These are phyloP conservation scores for Xylariales sp. DNA, from an alignment of 2,329 filamentous ascomycete species.

Conservation along the genomic window DNA sequence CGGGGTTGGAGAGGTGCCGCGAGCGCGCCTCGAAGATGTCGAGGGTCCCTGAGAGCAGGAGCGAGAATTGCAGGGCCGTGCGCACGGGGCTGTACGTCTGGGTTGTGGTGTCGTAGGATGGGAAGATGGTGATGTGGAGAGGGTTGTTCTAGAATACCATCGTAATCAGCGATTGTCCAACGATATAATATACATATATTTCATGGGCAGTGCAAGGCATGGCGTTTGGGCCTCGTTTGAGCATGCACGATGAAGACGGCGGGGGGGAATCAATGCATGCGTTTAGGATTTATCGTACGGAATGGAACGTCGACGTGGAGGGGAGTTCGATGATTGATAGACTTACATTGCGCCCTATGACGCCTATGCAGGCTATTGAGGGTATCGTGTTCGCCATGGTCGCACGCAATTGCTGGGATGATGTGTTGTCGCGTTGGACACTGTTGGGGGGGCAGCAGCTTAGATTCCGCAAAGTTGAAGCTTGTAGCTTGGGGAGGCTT, in stretches of 20 bases:
- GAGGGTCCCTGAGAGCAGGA: slow-evolving; percentile 89
- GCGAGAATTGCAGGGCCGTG: slow-evolving; percentile 87
- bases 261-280: no score
- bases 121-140: slow-evolving; percentile 91
- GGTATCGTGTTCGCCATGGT: slow-evolving; percentile 72
- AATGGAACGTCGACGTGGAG: background rate
- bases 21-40: slow-evolving; percentile 93
- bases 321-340: background rate
- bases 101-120: slow-evolving; percentile 71
- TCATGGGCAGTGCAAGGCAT: background rate
- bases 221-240: background rate
- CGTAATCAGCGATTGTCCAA: slow-evolving; percentile 24
- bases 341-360: slow-evolving; percentile 91
- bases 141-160: slow-evolving; percentile 81
- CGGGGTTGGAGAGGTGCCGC: slow-evolving; percentile 68
- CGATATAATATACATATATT: background rate
- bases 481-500: slow-evolving; percentile 4
- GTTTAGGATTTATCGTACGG: background rate
- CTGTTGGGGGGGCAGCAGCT: background rate
- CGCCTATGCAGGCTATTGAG: slow-evolving; percentile 90
- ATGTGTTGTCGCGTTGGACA: slow-evolving; percentile 5
- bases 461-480: slow-evolving; percentile 8
- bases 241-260: background rate
- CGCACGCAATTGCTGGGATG: background rate
- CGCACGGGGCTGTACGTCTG: slow-evolving; percentile 68